phyloP scores from a whole-genome alignment of 768 basidiomycete genomes.

The Tricholomella constricta region DNA sequence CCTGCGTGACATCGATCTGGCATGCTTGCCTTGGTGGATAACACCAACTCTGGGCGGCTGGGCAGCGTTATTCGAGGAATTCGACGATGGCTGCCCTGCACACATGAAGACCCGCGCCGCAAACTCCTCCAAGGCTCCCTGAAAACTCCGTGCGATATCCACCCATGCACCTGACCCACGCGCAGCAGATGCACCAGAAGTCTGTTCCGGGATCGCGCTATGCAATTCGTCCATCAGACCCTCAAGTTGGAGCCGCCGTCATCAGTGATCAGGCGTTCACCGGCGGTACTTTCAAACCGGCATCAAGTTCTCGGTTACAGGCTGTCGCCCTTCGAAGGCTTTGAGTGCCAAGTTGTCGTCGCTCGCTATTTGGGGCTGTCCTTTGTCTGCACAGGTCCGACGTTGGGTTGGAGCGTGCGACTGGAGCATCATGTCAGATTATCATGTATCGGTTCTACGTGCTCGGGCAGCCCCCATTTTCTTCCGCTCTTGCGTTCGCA shows the following conservation, averaged over 20 bases:
- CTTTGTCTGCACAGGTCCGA: no score
- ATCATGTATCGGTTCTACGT: no score
- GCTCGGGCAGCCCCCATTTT: no score
- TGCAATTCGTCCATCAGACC: not conserved
- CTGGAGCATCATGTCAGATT: no score
- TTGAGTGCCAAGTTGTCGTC: not conserved
- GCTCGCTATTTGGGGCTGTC: not conserved
- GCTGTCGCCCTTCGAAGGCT: not conserved
- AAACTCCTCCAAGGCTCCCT: no score
- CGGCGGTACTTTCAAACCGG: not conserved
- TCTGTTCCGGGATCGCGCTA: not conserved
- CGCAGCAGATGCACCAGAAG: no score
- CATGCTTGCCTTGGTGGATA: not conserved
- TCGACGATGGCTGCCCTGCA: not conserved
- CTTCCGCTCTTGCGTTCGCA: no score
- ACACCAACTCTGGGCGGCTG: not conserved
- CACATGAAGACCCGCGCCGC: no score
- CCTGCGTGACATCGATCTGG: not conserved
- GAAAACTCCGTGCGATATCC: no score
- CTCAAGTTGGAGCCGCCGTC: slow-evolving; percentile 6
- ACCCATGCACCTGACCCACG: no score
- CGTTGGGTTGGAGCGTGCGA: no score
- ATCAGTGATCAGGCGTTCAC: slow-evolving; percentile 4
- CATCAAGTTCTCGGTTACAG: not conserved
- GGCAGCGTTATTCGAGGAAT: not conserved